Evolutionary conservation across 73 alveolate species (phyloP).

Genomic region (Tetrahymena thermophila): DNA sequence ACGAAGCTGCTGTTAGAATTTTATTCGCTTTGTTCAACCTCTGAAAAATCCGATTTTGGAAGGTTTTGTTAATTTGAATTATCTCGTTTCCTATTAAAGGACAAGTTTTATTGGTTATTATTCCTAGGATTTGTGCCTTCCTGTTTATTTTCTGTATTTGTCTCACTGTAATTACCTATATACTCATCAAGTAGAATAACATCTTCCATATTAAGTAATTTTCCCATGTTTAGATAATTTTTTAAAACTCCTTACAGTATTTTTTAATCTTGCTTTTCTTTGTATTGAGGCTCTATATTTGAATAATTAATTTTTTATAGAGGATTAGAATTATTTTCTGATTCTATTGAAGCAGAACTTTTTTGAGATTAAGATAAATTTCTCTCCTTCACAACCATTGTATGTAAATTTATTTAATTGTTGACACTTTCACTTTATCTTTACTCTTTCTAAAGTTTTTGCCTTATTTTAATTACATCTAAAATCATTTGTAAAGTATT

Average conservation of each 20-base stretch:
- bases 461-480: not conserved
- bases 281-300: not conserved
- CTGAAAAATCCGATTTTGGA: not conserved
- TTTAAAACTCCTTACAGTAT: not conserved
- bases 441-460: not conserved
- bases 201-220: not conserved
- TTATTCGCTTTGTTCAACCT: not conserved
- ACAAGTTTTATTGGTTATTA: not conserved
- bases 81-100: not conserved
- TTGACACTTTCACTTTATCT: not conserved
- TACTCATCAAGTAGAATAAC: not conserved
- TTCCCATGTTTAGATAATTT: not conserved
- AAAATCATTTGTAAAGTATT: not conserved
- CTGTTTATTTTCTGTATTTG: not conserved
- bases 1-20: not conserved
- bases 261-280: not conserved
- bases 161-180: not conserved
- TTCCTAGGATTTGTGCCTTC: not conserved
- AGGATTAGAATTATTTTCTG: not conserved
- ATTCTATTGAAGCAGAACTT: not conserved
- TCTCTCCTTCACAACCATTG: not conserved
- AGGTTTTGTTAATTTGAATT: not conserved
- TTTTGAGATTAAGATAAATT: not conserved
- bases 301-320: not conserved
- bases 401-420: not conserved